Conservation (phyloP, 2,329 filamentous ascomycete genomes). For the Aspergillus niger region DNA sequence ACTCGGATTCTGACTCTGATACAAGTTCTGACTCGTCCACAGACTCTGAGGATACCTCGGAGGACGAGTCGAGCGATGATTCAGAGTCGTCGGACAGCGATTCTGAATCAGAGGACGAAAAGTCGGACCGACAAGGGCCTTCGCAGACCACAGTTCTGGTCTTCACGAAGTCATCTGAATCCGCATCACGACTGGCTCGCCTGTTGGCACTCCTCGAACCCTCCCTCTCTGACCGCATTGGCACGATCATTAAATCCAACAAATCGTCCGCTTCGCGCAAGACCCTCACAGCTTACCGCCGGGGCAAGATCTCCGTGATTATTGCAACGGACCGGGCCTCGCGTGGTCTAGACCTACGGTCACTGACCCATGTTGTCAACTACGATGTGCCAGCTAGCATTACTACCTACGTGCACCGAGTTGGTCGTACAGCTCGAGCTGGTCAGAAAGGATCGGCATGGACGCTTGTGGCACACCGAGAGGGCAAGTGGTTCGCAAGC, state of each 20-base stretch:
- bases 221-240: constrained; percentile 58
- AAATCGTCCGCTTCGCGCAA: constrained; percentile 70
- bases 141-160: constrained; percentile 62
- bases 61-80: constrained; percentile 24
- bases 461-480: constrained; percentile 79
- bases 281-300: constrained; percentile 66
- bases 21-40: constrained; percentile 24
- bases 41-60: constrained; percentile 30
- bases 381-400: constrained; percentile 86
- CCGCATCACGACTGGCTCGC: constrained; percentile 80
- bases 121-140: constrained; percentile 32
- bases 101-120: constrained; percentile 21
- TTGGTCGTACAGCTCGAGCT: constrained; percentile 85
- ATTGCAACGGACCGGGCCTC: constrained; percentile 93
- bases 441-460: constrained; percentile 75
- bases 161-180: constrained; percentile 89
- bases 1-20: constrained; percentile 27
- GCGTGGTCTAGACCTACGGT: constrained; percentile 80
- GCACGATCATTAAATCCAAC: constrained; percentile 75
- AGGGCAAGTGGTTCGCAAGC: constrained; percentile 91
- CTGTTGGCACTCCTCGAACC: constrained; percentile 71
- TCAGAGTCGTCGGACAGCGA: constrained; percentile 21
- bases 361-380: constrained; percentile 83
- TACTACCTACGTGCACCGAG: constrained; percentile 84
- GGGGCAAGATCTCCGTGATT: constrained; percentile 68